phyloP scores from a whole-genome alignment of 2,329 filamentous ascomycete genomes.

The Aspergillus proliferans region DNA sequence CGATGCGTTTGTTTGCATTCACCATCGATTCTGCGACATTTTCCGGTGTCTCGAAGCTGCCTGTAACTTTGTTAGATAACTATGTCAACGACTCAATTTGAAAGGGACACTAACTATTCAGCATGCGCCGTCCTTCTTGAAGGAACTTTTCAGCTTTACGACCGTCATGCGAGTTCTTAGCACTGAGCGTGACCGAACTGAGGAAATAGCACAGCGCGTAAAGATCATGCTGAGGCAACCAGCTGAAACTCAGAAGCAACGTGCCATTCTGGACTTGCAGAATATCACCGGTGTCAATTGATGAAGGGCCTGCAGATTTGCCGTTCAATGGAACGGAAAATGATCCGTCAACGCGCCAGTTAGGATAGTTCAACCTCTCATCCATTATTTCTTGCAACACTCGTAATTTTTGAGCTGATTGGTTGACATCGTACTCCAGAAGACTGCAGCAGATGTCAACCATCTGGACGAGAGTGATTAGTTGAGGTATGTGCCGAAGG shows the following conservation, averaged over 20 bases:
- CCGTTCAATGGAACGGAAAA: constrained; percentile 43
- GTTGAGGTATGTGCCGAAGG: constrained; percentile 49
- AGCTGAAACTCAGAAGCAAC: constrained; percentile 49
- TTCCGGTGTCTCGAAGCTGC: constrained; percentile 33
- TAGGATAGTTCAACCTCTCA: constrained; percentile 37
- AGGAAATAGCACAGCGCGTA: constrained; percentile 56
- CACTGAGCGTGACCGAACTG: constrained; percentile 49
- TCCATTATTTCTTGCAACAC: constrained; percentile 52
- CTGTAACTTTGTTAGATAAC: constrained; percentile 9
- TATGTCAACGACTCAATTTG: too few species aligned
- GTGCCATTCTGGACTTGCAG: constrained; percentile 39
- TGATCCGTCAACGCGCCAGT: constrained; percentile 43
- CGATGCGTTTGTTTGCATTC: constrained; percentile 52
- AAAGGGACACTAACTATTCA: constrained; percentile 30
- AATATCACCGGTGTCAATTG: constrained; percentile 36
- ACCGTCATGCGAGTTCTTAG: constrained; percentile 50
- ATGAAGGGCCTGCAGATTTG: constrained; percentile 32
- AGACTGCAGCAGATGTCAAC: constrained; percentile 57
- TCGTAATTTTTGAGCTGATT: constrained; percentile 50
- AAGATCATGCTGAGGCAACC: constrained; percentile 56
- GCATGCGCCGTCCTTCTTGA: constrained; percentile 50
- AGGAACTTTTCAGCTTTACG: constrained; percentile 53
- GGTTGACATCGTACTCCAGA: constrained; percentile 48
- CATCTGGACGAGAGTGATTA: constrained; percentile 53
- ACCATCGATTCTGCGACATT: constrained; percentile 49